Conservation (phyloP, 202 grass and related monocot species). For the Bolboschoenoplectus hybrid region DNA sequence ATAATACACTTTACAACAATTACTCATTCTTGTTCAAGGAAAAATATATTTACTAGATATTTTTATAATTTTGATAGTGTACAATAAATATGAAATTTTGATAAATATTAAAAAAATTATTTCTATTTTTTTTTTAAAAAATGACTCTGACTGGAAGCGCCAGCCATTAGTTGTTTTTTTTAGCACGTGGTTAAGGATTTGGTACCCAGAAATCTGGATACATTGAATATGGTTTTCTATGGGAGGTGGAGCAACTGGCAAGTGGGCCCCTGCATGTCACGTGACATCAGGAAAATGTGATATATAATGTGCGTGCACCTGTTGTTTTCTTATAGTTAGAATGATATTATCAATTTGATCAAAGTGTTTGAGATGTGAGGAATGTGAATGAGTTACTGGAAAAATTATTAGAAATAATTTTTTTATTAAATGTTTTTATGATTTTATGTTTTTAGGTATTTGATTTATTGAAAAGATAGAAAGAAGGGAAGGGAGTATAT, state of each 20-base stretch:
- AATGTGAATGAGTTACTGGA: too few species aligned
- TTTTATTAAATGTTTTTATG: too few species aligned
- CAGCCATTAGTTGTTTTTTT: background rate
- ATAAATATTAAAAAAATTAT: background rate
- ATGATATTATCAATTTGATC: too few species aligned
- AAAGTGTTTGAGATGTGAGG: too few species aligned
- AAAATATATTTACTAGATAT: background rate
- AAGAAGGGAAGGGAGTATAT: too few species aligned
- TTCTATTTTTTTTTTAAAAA: background rate
- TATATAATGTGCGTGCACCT: too few species aligned
- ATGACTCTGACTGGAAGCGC: background rate
- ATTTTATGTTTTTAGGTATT: too few species aligned
- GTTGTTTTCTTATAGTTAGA: too few species aligned
- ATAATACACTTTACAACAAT: background rate
- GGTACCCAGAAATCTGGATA: background rate
- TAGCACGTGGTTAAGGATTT: slow-evolving; percentile 9
- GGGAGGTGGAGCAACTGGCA: background rate
- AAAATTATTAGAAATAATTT: too few species aligned
- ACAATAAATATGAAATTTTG: background rate
- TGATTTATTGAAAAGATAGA: too few species aligned
- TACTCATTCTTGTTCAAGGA: background rate
- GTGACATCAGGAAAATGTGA: background rate
- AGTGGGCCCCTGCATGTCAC: background rate
- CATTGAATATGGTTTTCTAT: background rate
- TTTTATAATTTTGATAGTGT: too few species aligned